Evolutionary conservation across 352 stramenopile species (phyloP).

Genomic region (Phytopythium oedochilum): DNA sequence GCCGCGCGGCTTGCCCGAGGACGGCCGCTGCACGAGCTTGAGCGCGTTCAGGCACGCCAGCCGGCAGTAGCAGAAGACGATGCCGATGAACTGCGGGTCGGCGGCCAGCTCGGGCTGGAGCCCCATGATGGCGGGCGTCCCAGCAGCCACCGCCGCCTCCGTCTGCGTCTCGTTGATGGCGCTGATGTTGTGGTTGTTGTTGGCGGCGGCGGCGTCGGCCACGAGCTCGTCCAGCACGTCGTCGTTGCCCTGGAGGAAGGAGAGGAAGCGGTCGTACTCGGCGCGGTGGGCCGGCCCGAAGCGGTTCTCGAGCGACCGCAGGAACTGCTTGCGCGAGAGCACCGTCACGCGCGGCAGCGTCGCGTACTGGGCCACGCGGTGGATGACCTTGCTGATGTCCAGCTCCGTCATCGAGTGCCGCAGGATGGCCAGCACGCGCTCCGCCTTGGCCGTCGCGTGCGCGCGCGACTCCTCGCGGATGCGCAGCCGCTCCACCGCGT

Average conservation of each 20-base stretch:
- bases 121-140: slow-evolving; percentile 68
- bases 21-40: slow-evolving; percentile 63
- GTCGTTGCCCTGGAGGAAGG: slow-evolving; percentile 71
- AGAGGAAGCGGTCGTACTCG: slow-evolving; percentile 67
- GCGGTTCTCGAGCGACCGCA: slow-evolving; percentile 61
- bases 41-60: slow-evolving; percentile 80
- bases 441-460: slow-evolving; percentile 62
- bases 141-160: not conserved
- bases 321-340: slow-evolving; percentile 74
- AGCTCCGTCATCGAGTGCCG: slow-evolving; percentile 83
- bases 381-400: slow-evolving; percentile 76
- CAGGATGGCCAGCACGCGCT: slow-evolving; percentile 72
- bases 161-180: slow-evolving; percentile 11
- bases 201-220: slow-evolving; percentile 32
- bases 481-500: slow-evolving; percentile 1
- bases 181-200: no score
- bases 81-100: slow-evolving; percentile 70
- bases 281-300: slow-evolving; percentile 51
- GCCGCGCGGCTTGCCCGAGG: slow-evolving; percentile 36
- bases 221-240: slow-evolving; percentile 64
- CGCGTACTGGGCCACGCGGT: slow-evolving; percentile 75
- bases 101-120: slow-evolving; percentile 68
- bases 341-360: slow-evolving; percentile 70
- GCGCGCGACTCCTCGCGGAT: slow-evolving; percentile 72
- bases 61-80: slow-evolving; percentile 81